Conservation (phyloP, 176 grass and related monocot genomes). For the Eragrostis nindensis region DNA sequence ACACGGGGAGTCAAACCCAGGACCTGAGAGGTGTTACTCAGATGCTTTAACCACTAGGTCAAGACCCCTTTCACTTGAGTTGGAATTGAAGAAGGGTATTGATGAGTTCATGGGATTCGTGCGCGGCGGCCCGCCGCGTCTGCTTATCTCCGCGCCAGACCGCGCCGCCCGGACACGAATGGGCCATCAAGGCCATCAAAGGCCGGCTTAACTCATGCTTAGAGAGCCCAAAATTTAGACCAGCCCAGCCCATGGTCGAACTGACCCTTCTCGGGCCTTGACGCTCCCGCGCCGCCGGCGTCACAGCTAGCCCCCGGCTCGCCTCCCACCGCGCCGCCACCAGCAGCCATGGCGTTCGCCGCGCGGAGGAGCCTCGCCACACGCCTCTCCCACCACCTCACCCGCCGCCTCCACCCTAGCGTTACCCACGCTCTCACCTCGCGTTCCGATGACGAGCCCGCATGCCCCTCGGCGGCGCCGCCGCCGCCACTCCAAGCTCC, state of each 20-base stretch:
- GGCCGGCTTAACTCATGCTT: background rate
- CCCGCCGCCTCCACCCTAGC: conserved; percentile 36
- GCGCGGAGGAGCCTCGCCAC: conserved; percentile 46
- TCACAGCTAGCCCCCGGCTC: conserved; percentile 9
- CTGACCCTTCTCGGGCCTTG: background rate
- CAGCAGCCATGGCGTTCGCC: conserved; percentile 46
- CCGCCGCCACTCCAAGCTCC: conserved; percentile 11
- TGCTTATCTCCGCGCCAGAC: background rate
- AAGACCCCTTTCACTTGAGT: conserved; percentile 1
- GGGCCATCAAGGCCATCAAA: background rate
- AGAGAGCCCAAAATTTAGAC: background rate
- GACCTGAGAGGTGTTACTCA: too few relatives aligned
- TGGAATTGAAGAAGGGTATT: conserved; percentile 32
- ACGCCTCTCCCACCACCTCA: conserved; percentile 26
- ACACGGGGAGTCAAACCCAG: too few relatives aligned
- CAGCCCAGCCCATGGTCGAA: background rate
- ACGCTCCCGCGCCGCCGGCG: background rate
- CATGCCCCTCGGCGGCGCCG: conserved; percentile 22
- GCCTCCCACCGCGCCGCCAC: conserved; percentile 16
- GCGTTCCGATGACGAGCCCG: conserved; percentile 39
- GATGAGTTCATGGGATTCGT: conserved; percentile 60
- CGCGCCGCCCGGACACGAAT: too few relatives aligned
- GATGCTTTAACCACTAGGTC: too few relatives aligned
- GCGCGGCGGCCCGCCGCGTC: conserved; percentile 59
- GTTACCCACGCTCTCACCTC: conserved; percentile 29